phyloP scores from a whole-genome alignment of 2,329 filamentous ascomycete species.

The Teratosphaeria nubilosa region DNA sequence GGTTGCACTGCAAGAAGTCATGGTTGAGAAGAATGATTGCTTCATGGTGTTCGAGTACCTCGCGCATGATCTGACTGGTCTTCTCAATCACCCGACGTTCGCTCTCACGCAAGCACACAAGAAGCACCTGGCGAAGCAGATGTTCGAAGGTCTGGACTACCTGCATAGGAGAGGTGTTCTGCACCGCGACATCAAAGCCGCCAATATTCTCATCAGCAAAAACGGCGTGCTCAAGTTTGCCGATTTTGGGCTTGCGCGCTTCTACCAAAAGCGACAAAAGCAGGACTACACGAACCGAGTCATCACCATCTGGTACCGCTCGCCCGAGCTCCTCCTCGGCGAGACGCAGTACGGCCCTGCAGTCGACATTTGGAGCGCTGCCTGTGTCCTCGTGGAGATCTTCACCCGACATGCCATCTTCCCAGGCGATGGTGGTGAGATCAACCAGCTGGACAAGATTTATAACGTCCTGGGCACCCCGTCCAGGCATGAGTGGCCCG shows the following conservation, averaged over 20 bases:
- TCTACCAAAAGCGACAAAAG: slow-evolving; percentile 85
- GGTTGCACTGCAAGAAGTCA: slow-evolving; percentile 76
- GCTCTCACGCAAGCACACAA: slow-evolving; percentile 74
- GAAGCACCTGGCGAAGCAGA: slow-evolving; percentile 83
- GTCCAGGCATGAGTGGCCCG: slow-evolving; percentile 74
- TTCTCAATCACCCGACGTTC: slow-evolving; percentile 91
- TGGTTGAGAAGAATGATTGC: slow-evolving; percentile 97
- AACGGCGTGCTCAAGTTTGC: slow-evolving; percentile 83
- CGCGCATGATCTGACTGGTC: slow-evolving; percentile 86
- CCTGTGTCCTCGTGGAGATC: slow-evolving; percentile 92
- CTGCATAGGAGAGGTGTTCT: slow-evolving; percentile 87
- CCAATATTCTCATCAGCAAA: slow-evolving; percentile 90
- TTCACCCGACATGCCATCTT: slow-evolving; percentile 92
- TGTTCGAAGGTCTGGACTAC: slow-evolving; percentile 91
- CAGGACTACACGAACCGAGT: slow-evolving; percentile 97
- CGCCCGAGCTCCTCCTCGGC: slow-evolving; percentile 79
- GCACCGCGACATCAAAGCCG: slow-evolving; percentile 95
- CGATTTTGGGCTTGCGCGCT: slow-evolving; percentile 90
- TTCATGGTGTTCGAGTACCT: slow-evolving; percentile 99
- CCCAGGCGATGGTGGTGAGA: slow-evolving; percentile 88
- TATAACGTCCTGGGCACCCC: slow-evolving; percentile 87
- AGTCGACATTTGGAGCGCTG: slow-evolving; percentile 93
- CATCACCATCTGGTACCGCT: slow-evolving; percentile 97
- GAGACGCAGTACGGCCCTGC: slow-evolving; percentile 84
- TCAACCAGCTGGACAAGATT: slow-evolving; percentile 94